Conservation (phyloP, 2,329 filamentous ascomycete genomes). For the Colletotrichum cuscutae region DNA sequence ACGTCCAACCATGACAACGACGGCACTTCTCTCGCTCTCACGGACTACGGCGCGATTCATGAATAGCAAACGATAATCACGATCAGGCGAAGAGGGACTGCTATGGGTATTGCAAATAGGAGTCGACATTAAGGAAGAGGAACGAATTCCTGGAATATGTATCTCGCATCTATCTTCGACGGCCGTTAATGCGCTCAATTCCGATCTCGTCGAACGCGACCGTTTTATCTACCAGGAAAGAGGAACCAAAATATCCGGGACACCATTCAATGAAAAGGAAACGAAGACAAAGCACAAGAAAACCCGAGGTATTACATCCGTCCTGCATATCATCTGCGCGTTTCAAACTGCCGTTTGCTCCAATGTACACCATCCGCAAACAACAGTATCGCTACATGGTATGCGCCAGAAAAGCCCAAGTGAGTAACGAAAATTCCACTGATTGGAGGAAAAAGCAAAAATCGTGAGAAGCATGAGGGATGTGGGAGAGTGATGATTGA, state of each 20-base stretch:
- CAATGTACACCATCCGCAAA: conserved; percentile 12
- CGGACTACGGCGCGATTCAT: neutral
- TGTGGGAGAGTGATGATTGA: neutral
- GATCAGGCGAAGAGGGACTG: neutral
- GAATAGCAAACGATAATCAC: neutral
- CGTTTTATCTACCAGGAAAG: conserved; percentile 31
- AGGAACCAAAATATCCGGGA: conserved; percentile 7
- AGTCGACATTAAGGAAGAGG: conserved; percentile 5
- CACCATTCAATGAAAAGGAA: conserved; percentile 12
- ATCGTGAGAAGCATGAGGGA: neutral
- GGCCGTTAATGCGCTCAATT: conserved; percentile 13
- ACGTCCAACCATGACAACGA: neutral
- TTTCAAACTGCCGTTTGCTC: conserved; percentile 11
- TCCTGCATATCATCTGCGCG: neutral
- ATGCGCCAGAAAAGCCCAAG: conserved; percentile 7
- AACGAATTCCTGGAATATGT: neutral
- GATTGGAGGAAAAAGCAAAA: conserved; percentile 4
- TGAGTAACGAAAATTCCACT: neutral
- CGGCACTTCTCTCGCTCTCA: neutral
- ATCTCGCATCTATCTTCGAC: conserved; percentile 22
- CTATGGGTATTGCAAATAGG: neutral
- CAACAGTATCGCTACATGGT: neutral
- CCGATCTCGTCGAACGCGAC: conserved; percentile 22
- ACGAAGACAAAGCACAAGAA: conserved; percentile 1
- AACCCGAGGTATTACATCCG: conserved; percentile 20